Base-by-base conservation (phyloP, 805 yeast species). In the Kazachstania kunashirensis region DNA sequence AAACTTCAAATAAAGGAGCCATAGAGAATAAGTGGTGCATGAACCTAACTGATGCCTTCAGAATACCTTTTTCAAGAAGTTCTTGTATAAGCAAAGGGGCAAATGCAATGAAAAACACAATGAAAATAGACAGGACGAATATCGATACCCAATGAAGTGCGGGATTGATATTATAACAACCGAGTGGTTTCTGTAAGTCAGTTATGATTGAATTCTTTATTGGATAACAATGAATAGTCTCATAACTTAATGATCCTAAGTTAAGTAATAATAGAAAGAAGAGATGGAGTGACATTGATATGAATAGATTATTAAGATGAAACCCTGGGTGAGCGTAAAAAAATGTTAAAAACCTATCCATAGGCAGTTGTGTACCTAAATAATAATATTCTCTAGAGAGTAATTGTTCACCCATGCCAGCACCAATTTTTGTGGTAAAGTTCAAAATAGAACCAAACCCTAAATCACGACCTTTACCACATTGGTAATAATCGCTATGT, bases 331-430 rank as follows among this genome's bases (percentile, higher is more conserved):
- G 97, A 0, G 97, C 97, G 62, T 89, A 89, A 59, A 84, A 89
- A 61, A 89, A 89, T 0, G 96, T 84, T 36, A 89, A 61, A 62
- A 89, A 88, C 33, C 96, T 63, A 56, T 89, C 96, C 30, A 88
- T 68, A 2, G 96, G 95, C 37, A 89, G 65, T 48, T 78, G 84
- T 2, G 95, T 84, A 2, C 97, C 96, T 42, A 89, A 59, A 59
- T 84, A 85, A 57, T 79, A 89, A 60, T 88, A 85, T 52, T 89
- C 97, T 51, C 97, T 71, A 5, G 95, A 84, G 24, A 89, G 62
- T 58, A 88, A 72, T 58, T 89, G 97, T 56, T 89, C 97, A 7
- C 97, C 97, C 97, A 89, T 89, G 34, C 97, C 97, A 29, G 95
- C 92, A 3, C 97, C 97, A 55, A 89, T 88, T 62, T 89, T 89